Base-by-base conservation (phyloP, 139 green algal species). In the Chlorella sp. region DNA sequence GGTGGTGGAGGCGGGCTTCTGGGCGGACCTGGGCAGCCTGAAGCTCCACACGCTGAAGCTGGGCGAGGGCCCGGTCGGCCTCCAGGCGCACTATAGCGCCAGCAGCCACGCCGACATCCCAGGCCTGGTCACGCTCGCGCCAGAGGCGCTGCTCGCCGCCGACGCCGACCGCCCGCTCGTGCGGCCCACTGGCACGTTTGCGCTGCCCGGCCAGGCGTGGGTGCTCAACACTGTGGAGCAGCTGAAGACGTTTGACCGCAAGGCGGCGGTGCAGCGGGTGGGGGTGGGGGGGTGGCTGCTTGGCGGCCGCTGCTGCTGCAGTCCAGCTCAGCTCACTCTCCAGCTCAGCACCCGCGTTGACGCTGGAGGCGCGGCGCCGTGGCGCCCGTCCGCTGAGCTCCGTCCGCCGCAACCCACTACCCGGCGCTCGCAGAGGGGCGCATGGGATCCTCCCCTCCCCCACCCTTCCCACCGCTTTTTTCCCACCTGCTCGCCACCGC, bases 1-100 rank as follows among this genome's bases (percentile, higher is more conserved):
- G 74, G 79, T 86, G 19, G 76, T 97, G 23, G 95, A 98, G 46
- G 65, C 86, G 0, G 80, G 79, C 0, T 97, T 98, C 61, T 98
- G 93, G 88, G 74, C 81, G 3, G 82, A 90, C 70, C 87, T 98
- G 15, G 85, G 80, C 0, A 72, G 84, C 29, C 67, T 81, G 14
- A 98, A 95, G 77, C 86, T 95, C 9, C 67, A 95, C 33, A 50
- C 56, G 8, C 58, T 86, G 55, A 48, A 71, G 6, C 83, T 95
- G 29, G 79, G 55, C 14, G 91, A 95, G 50, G 84, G 76, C 35
- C 65, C 81, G 8, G 12, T 88, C 17, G 43, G 65, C 4, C 19
- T 93, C 42, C 61, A 35, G 60, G 78, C 66, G 12, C 64, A 38
- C 40, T 81, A 70, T 31, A 59, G 31, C 8, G n/a, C 77, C 5